A percentile compares a stretch with the other conserved stretches of the same genome.
phyloP scores from a whole-genome alignment of 2,329 filamentous ascomycete genomes.

The Ophiocordyceps polyrhachis-furcata region DNA sequence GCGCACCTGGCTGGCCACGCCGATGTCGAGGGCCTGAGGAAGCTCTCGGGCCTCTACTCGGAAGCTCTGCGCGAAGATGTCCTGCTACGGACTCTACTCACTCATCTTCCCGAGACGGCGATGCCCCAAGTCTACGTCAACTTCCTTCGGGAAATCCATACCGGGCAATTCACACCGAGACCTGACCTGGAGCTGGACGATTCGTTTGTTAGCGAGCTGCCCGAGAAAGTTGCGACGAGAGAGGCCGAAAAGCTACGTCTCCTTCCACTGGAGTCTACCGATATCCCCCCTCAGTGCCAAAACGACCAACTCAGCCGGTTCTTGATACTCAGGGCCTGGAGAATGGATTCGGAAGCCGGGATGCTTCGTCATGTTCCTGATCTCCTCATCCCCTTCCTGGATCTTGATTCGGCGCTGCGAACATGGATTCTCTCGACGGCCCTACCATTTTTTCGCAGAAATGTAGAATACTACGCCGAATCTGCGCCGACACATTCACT shows the following conservation, averaged over 20 bases:
- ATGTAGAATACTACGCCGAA: constrained; percentile 49
- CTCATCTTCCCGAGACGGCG: constrained; percentile 55
- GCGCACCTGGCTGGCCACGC: constrained; percentile 48
- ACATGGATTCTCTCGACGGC: constrained; percentile 52
- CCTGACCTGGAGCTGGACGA: constrained; percentile 31
- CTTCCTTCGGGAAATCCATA: constrained; percentile 39
- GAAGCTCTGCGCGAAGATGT: constrained; percentile 44
- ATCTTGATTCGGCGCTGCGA: constrained; percentile 38
- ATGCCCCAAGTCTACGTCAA: constrained; percentile 43
- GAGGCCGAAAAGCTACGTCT: constrained; percentile 45
- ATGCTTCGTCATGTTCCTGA: constrained; percentile 47
- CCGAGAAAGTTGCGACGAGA: constrained; percentile 44
- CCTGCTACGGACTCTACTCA: constrained; percentile 54
- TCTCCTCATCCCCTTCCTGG: constrained; percentile 51
- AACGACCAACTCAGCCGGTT: constrained; percentile 43
- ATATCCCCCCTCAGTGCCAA: constrained; percentile 26
- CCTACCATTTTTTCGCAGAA: constrained; percentile 49
- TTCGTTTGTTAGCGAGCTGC: constrained; percentile 35
- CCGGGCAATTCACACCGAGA: constrained; percentile 22
- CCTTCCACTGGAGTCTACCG: constrained; percentile 32
- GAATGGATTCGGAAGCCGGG: constrained; percentile 55
- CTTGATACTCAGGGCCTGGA: constrained; percentile 46
- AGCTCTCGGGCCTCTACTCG: constrained; percentile 36
- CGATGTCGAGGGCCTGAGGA: constrained; percentile 43
- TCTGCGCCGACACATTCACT: constrained; percentile 31